Percentiles rank a stretch among this genome's conserved stretches.
Evolutionary conservation across 495 filamentous ascomycete genomes (phyloP).

Genomic region (Cryomyces antarcticus): DNA sequence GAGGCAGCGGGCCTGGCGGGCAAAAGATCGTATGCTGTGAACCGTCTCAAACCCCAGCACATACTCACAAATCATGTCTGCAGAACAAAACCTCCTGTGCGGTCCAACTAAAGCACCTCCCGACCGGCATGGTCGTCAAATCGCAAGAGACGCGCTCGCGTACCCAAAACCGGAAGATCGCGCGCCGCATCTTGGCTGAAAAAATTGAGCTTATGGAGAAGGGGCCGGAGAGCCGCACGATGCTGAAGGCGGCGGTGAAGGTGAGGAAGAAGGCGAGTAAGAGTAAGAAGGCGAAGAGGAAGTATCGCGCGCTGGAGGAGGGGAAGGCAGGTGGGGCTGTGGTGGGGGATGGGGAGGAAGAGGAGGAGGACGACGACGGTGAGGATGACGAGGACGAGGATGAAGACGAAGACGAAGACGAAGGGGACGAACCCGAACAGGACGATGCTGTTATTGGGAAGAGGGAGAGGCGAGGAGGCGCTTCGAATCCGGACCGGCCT

Average conservation of each 20-base stretch:
- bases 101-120: slow-evolving; percentile 78
- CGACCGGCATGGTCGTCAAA: slow-evolving; percentile 79
- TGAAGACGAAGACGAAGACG: background rate
- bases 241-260: slow-evolving; percentile 32
- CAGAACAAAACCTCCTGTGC: slow-evolving; percentile 87
- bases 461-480: too few relatives aligned
- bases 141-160: slow-evolving; percentile 77
- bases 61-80: background rate
- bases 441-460: too few relatives aligned
- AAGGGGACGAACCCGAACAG: background rate
- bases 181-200: slow-evolving; percentile 55
- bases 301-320: slow-evolving; percentile 35
- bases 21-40: slow-evolving; percentile 58
- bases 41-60: slow-evolving; percentile 1
- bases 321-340: slow-evolving; percentile 18
- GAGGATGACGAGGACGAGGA: background rate
- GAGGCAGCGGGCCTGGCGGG: slow-evolving; percentile 80
- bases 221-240: slow-evolving; percentile 35
- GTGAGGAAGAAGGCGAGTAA: slow-evolving; percentile 45
- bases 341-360: background rate
- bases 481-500: too few relatives aligned
- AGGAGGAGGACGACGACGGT: background rate
- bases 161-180: slow-evolving; percentile 74
- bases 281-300: slow-evolving; percentile 43
- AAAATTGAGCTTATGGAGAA: slow-evolving; percentile 48